A percentile compares a stretch with the other conserved stretches of the same genome.
Evolutionary conservation across 257 asterid species (phyloP).

Genomic region (Hygrophila difformis): DNA sequence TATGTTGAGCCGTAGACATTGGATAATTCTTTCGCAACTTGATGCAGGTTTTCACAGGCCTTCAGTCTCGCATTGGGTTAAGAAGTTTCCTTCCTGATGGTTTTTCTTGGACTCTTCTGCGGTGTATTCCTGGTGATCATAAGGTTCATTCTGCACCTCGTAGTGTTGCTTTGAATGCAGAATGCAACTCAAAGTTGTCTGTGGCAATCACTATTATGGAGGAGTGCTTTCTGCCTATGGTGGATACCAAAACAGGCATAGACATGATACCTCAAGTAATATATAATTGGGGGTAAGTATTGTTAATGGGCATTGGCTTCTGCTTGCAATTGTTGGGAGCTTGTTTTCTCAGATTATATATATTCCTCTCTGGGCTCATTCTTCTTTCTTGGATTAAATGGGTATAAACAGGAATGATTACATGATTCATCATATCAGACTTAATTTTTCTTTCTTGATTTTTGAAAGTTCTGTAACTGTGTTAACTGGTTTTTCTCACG

Average conservation of each 20-base stretch:
- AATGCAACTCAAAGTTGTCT: conserved; percentile 93
- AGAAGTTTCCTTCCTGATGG: conserved; percentile 55
- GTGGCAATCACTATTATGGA: conserved; percentile 95
- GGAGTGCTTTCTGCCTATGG: conserved; percentile 98
- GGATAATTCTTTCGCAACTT: conserved; percentile 1
- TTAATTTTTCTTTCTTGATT: background rate
- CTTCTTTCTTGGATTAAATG: background rate
- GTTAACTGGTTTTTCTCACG: conserved; percentile 10
- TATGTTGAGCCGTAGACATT: background rate
- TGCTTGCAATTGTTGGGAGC: too few species aligned
- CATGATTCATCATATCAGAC: conserved; percentile 4
- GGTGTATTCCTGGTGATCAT: conserved; percentile 76
- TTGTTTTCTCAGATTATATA: background rate
- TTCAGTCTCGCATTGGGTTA: conserved; percentile 63
- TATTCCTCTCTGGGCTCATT: conserved; percentile 3
- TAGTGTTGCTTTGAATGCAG: conserved; percentile 68
- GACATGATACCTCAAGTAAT: conserved; percentile 98
- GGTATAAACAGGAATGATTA: too few species aligned
- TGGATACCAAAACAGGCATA: conserved; percentile 87
- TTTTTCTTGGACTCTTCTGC: conserved; percentile 74
- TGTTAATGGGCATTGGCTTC: background rate
- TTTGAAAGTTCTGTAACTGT: conserved; percentile 1
- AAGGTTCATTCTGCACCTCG: conserved; percentile 54
- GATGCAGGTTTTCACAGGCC: conserved; percentile 67
- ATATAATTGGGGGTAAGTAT: conserved; percentile 89